phyloP scores from a whole-genome alignment of 345 rosid genomes.

The Aquilaria malaccensis region DNA sequence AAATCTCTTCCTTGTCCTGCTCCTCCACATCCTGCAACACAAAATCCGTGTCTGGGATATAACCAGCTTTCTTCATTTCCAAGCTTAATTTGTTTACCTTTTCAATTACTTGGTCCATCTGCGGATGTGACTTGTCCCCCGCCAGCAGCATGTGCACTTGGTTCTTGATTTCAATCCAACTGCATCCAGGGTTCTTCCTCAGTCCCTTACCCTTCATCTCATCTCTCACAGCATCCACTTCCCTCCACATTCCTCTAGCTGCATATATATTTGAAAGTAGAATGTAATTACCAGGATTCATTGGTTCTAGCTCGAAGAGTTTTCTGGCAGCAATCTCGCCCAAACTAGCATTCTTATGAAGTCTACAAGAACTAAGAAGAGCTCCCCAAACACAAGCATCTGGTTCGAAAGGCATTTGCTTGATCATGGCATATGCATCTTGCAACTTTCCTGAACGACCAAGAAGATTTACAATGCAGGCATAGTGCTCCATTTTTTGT shows the following conservation, averaged over 20 bases:
- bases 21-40: conserved; percentile 41
- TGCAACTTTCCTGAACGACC: conserved; percentile 64
- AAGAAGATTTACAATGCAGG: conserved; percentile 71
- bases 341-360: conserved; percentile 27
- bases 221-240: conserved; percentile 42
- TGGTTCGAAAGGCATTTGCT: conserved; percentile 55
- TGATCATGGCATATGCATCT: conserved; percentile 57
- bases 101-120: conserved; percentile 26
- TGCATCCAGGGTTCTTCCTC: conserved; percentile 66
- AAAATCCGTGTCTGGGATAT: conserved; percentile 22
- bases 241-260: conserved; percentile 44
- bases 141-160: conserved; percentile 42
- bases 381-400: conserved; percentile 79
- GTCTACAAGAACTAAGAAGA: conserved; percentile 62
- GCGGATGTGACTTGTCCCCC: conserved; percentile 37
- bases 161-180: conserved; percentile 58
- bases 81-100: conserved; percentile 28
- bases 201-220: conserved; percentile 44
- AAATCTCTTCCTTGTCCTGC: conserved; percentile 47
- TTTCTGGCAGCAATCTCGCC: conserved; percentile 49
- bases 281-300: conserved; percentile 54
- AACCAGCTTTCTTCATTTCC: conserved; percentile 33
- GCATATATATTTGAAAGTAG: conserved; percentile 63
- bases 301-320: conserved; percentile 44
- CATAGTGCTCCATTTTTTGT: conserved; percentile 62